Percentiles rank a stretch among this genome's conserved stretches.
Evolutionary conservation across 169 alveolate genomes (phyloP).

Genomic region (Eimeria praecox): DNA sequence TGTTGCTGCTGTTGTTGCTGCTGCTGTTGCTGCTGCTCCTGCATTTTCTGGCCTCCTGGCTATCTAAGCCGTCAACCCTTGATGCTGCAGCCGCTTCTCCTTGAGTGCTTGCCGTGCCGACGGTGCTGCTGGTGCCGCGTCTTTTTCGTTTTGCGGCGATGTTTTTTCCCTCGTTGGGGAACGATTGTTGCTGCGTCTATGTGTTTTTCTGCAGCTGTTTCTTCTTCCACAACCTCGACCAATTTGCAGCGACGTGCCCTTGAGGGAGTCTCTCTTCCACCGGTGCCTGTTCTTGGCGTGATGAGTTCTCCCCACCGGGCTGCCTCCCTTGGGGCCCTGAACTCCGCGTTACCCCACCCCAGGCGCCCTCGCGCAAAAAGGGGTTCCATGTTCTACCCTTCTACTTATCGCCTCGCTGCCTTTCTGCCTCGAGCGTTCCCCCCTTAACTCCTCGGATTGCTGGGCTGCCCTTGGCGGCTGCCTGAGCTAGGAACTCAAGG

Average conservation of each 20-base stretch:
- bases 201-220: constrained; percentile 20
- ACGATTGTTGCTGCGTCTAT: neutral
- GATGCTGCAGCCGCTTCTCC: constrained; percentile 1
- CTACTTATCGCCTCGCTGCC: neutral
- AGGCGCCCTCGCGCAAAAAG: constrained; percentile 10
- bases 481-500: neutral
- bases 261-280: neutral
- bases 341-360: neutral
- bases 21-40: neutral
- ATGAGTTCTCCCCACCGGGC: neutral
- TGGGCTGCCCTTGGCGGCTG: neutral
- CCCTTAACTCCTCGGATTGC: neutral
- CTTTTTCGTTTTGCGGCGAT: neutral
- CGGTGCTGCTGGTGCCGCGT: neutral
- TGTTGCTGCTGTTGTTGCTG: constrained; percentile 57
- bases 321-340: constrained; percentile 14
- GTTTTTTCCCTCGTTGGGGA: neutral
- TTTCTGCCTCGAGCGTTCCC: constrained; percentile 37
- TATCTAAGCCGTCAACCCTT: neutral
- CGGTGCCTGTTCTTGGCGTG: neutral
- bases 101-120: neutral
- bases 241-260: neutral
- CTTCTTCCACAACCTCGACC: neutral
- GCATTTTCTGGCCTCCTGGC: too few species aligned
- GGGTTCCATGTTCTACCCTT: constrained; percentile 29